Evolutionary conservation across 495 filamentous ascomycete genomes (phyloP), one percentile per base, ranked within the genome.

Genomic region (Daldinia decipiens): DNA sequence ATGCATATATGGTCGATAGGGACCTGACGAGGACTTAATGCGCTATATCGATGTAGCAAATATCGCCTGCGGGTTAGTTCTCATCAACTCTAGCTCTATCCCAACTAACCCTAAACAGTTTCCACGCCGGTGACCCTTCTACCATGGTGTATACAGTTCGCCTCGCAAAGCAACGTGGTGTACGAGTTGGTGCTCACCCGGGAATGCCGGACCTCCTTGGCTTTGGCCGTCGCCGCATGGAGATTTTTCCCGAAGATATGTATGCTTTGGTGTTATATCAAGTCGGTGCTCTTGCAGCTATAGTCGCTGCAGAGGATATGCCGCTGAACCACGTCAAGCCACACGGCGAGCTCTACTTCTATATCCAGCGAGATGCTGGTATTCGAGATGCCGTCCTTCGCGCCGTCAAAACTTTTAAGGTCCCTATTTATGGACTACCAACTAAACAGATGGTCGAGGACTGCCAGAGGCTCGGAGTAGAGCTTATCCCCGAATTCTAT

Each of bases 121-220:
- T 89, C 71, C 88, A 75, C 65, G 84, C 82, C 51, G 79, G 87
- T 21, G 86, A 89, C 65, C 87, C 88, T 3, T 67, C 87, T 1
- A 86, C 88, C 58, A 90, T 90, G 87, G 73, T 80, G 43, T 78
- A 86, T 54, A 89, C 87, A 4, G 85, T 90, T 15, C 79, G 79
- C 4, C 72, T 79, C 19, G 88, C 86, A 73, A 90, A 88, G 74
- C 65, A 80, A 43, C 84, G 87, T 68, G 77, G 79, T 58, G 80
- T 90, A 38, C 77, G 75, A 26, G 77, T 87, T 26, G 88, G 87
- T 2, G 88, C 88, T 0, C 88, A 90, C 62, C 88, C 88, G 1
- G 88, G 87, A 3, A 77, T 90, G 4, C 88, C 83, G 40, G 88
- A 89, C 65, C 77, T 90, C 15, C 85, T 87, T 74, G 88, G 88